These are phyloP conservation scores for Trametes coccinea DNA, from an alignment of 768 basidiomycete genomes.

Conservation along the genomic window DNA sequence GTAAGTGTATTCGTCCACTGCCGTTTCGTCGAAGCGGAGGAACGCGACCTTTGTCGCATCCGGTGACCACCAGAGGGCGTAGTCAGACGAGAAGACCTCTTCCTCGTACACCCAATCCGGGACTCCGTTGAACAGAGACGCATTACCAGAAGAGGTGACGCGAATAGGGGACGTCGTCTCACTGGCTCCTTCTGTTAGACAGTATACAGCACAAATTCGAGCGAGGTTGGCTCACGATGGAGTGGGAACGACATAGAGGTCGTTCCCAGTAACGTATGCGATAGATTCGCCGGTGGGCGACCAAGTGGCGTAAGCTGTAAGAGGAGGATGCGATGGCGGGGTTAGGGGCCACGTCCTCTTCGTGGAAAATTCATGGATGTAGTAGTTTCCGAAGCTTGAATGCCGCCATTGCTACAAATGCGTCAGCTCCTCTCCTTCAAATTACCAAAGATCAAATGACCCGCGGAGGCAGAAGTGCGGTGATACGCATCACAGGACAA, in stretches of 20 bases:
- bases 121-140: slow-evolving; percentile 88
- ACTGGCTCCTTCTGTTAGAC: slow-evolving; percentile 21
- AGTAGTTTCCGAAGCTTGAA: slow-evolving; percentile 90
- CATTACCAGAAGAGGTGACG: slow-evolving; percentile 79
- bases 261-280: slow-evolving; percentile 84
- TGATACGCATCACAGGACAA: too few relatives aligned
- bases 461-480: neutral
- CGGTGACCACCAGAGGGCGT: slow-evolving; percentile 91
- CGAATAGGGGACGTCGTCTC: slow-evolving; percentile 53
- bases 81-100: slow-evolving; percentile 75
- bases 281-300: slow-evolving; percentile 82
- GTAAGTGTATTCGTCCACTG: slow-evolving; percentile 82
- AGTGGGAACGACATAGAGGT: slow-evolving; percentile 80
- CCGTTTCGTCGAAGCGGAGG: slow-evolving; percentile 84
- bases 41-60: slow-evolving; percentile 76
- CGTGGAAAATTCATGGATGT: slow-evolving; percentile 77
- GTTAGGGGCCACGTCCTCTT: slow-evolving; percentile 71
- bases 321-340: slow-evolving; percentile 66
- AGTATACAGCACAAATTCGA: neutral
- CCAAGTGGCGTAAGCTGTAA: slow-evolving; percentile 82
- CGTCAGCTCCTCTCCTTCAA: neutral
- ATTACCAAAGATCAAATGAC: neutral
- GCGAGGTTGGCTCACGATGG: slow-evolving; percentile 48
- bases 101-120: slow-evolving; percentile 99
- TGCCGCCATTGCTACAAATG: slow-evolving; percentile 86